Evolutionary conservation across 768 basidiomycete species (phyloP).

Genomic region (Tubosaeta sp.): DNA sequence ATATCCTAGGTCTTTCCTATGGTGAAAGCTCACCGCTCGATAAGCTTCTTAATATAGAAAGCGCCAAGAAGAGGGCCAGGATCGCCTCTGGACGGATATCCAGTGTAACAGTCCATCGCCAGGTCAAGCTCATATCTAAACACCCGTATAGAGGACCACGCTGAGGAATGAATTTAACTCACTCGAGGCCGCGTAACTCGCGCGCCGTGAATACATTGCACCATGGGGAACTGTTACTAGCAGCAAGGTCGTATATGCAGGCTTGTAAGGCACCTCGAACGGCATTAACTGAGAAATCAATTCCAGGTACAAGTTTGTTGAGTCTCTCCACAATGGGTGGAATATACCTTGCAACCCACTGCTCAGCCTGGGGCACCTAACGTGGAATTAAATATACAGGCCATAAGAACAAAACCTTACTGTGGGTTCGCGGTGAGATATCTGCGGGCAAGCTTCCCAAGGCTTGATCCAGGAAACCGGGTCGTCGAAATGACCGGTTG

Average conservation of each 20-base stretch:
- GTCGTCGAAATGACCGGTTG: slow-evolving; percentile 30
- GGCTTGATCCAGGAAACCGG: slow-evolving; percentile 39
- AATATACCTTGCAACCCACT: slow-evolving; percentile 35
- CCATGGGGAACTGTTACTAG: slow-evolving; percentile 35
- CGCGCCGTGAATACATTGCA: slow-evolving; percentile 33
- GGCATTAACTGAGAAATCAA: slow-evolving; percentile 29
- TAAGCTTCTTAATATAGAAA: slow-evolving; percentile 38
- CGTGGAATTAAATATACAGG: no score
- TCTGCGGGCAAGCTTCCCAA: slow-evolving; percentile 32
- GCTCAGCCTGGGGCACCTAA: no score
- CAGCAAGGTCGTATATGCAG: slow-evolving; percentile 39
- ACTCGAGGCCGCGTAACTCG: slow-evolving; percentile 37
- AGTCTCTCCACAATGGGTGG: slow-evolving; percentile 35
- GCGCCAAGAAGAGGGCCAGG: slow-evolving; percentile 38
- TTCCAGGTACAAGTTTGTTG: slow-evolving; percentile 31
- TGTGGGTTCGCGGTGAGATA: no score
- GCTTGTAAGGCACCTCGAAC: slow-evolving; percentile 39
- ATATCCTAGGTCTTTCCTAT: no score
- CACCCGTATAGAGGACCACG: no score
- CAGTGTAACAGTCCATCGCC: slow-evolving; percentile 36
- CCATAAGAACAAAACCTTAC: no score
- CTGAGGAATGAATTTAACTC: no score
- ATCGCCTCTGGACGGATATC: slow-evolving; percentile 29
- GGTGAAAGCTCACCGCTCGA: slow-evolving; percentile 30
- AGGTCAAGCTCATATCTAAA: slow-evolving; percentile 39